Percentiles rank a stretch among this genome's conserved stretches.
Evolutionary conservation across 352 stramenopile genomes (phyloP).

Genomic region (Globisporangium uncinulatum): DNA sequence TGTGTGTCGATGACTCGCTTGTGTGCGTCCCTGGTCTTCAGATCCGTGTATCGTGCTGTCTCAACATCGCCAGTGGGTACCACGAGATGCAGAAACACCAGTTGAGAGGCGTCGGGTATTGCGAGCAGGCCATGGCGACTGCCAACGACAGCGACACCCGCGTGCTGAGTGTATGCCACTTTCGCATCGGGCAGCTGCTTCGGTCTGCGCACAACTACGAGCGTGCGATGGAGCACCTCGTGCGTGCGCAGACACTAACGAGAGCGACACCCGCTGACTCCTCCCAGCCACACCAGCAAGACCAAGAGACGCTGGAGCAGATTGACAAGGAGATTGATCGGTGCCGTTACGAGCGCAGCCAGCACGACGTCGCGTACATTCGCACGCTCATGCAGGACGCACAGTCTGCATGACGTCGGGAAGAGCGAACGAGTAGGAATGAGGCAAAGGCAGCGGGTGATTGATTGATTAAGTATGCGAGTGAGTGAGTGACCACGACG

Average conservation of each 20-base stretch:
- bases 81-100: constrained; percentile 64
- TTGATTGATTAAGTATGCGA: too few relatives aligned
- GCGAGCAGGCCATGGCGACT: constrained; percentile 27
- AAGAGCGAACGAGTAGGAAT: neutral
- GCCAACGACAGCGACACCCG: constrained; percentile 3
- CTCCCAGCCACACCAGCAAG: neutral
- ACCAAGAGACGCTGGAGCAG: constrained; percentile 10
- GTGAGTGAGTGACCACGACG: too few relatives aligned
- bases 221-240: constrained; percentile 27
- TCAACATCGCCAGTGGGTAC: constrained; percentile 58
- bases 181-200: constrained; percentile 47
- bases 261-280: neutral
- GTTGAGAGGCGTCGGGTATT: constrained; percentile 28
- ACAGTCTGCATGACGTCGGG: neutral
- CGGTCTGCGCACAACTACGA: constrained; percentile 46
- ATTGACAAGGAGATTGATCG: constrained; percentile 52
- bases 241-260: constrained; percentile 7
- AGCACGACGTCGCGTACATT: constrained; percentile 55
- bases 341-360: constrained; percentile 52
- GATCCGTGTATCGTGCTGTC: constrained; percentile 34
- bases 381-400: constrained; percentile 15
- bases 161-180: constrained; percentile 24
- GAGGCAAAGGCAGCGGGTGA: too few relatives aligned
- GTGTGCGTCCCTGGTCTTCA: constrained; percentile 11
- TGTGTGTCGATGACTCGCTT: neutral